Evolutionary conservation across 257 asterid genomes (phyloP), one percentile per base, ranked within the genome.

Genomic region (Handroanthus guayacan): DNA sequence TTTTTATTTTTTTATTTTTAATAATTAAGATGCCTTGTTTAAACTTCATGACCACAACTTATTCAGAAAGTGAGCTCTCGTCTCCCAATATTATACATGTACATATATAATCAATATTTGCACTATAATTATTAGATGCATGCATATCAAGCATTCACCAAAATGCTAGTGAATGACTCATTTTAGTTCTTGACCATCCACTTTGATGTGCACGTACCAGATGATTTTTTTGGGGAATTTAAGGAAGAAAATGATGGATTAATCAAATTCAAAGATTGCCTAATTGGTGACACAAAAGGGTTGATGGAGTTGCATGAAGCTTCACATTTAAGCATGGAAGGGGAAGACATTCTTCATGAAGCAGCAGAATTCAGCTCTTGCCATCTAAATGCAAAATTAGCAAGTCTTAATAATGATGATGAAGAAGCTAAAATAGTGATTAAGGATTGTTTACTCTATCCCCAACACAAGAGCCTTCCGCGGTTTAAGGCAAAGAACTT

Each of bases 321-420:
- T 0, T 75, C 79, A 4, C 79, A 75, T 66, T 66, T 75, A 17
- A 67, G 65, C 75, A 67, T 47, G 54, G 75, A 54, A 57, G 80
- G 80, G 11, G 80, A 76, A 58, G 74, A 44, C 8, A 76, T 75
- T n/a, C 55, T 75, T 9, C 16, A 39, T 5, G 74, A 55, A 67
- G 79, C 79, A 55, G 52, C 68, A 10, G 10, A 1, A 5, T 66
- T 66, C 31, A 65, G 74, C 74, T 43, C 48, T 43, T 20, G 12
- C 8, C 11, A 56, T 31, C 62, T 75, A 0, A 43, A 9, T 1
- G 31, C n/a, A 1, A 9, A 17, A 4, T 12, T 37, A 14, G 0
- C 25, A 31, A 14, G 16, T 51, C 6, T 37, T 11, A 72, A 75
- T 0, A 47, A 18, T n/a, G 58, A 64, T 3, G 31, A 63, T 2